Conservation (phyloP, 495 filamentous ascomycete genomes). For the Penicillium robsamsonii region DNA sequence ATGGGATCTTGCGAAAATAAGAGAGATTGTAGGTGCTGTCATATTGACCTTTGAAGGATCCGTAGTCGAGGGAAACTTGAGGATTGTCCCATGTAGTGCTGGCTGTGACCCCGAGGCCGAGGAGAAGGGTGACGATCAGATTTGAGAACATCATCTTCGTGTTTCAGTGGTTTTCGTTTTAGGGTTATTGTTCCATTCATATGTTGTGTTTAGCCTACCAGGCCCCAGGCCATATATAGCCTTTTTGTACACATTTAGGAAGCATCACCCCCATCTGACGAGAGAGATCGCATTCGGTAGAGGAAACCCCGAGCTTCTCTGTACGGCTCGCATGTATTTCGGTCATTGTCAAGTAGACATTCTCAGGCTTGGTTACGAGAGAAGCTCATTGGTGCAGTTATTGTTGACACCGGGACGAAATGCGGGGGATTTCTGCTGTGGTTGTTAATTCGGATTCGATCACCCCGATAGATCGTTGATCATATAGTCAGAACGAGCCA, state of each 20-base stretch:
- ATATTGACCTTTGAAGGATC: slow-evolving; percentile 58
- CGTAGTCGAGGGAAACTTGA: slow-evolving; percentile 49
- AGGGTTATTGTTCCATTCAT: background rate
- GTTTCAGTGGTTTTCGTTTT: background rate
- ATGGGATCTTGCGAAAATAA: slow-evolving; percentile 58
- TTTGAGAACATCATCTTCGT: slow-evolving; percentile 13
- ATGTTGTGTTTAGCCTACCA: background rate
- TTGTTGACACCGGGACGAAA: slow-evolving; percentile 18
- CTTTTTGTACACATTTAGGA: background rate
- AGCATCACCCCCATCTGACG: background rate
- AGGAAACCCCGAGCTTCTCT: background rate
- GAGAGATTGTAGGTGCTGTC: slow-evolving; percentile 49
- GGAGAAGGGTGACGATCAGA: slow-evolving; percentile 2
- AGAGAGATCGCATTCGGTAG: background rate
- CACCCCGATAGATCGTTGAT: slow-evolving; percentile 14
- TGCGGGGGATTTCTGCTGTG: slow-evolving; percentile 18
- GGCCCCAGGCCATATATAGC: slow-evolving; percentile 12
- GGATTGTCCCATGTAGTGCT: slow-evolving; percentile 26
- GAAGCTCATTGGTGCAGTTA: slow-evolving; percentile 26
- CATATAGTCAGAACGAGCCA: background rate
- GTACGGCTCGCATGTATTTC: background rate
- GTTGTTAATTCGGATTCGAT: slow-evolving; percentile 16
- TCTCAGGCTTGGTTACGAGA: background rate
- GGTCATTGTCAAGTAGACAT: background rate
- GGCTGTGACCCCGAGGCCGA: slow-evolving; percentile 10